Evolutionary conservation across 805 yeast genomes (phyloP).

Genomic region (Peterozyma toletana): DNA sequence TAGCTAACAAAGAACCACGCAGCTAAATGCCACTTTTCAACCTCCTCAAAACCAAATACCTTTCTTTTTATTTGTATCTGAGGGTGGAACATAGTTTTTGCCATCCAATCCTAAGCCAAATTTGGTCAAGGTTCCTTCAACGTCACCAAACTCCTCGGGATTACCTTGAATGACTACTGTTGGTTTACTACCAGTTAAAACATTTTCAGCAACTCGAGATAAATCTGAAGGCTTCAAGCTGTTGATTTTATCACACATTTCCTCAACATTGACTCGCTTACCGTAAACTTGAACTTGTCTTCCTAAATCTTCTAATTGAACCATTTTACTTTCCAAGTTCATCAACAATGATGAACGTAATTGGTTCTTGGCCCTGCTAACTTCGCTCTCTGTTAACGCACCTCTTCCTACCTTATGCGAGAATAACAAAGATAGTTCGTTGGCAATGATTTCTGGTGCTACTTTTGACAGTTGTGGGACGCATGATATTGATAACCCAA

Average conservation of each 20-base stretch:
- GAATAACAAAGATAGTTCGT: slow-evolving; percentile 45
- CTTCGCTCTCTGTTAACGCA: slow-evolving; percentile 64
- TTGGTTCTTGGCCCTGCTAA: slow-evolving; percentile 87
- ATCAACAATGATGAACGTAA: slow-evolving; percentile 78
- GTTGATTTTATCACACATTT: slow-evolving; percentile 78
- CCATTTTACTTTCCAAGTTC: slow-evolving; percentile 89
- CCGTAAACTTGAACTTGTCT: slow-evolving; percentile 88
- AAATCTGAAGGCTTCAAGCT: slow-evolving; percentile 61
- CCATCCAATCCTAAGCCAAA: slow-evolving; percentile 61
- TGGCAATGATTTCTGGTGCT: slow-evolving; percentile 70
- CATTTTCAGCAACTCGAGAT: slow-evolving; percentile 62
- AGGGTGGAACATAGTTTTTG: slow-evolving; percentile 7
- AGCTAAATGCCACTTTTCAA: too few species aligned
- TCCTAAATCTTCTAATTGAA: slow-evolving; percentile 93
- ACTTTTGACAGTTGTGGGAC: slow-evolving; percentile 82
- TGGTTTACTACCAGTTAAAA: slow-evolving; percentile 72
- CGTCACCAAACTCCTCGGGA: slow-evolving; percentile 80
- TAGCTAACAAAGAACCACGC: too few species aligned
- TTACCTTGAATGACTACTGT: slow-evolving; percentile 82
- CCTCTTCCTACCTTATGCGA: slow-evolving; percentile 41
- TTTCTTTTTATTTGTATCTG: slow-evolving; percentile 3
- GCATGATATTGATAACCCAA: slow-evolving; percentile 83
- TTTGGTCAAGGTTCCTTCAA: slow-evolving; percentile 50
- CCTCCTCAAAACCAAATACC: slow-evolving; percentile 7
- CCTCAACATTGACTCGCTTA: slow-evolving; percentile 62